Percentiles rank a stretch among this genome's conserved stretches.
Conservation (phyloP, 2,329 filamentous ascomycete species). For the Microdochium nivale region DNA sequence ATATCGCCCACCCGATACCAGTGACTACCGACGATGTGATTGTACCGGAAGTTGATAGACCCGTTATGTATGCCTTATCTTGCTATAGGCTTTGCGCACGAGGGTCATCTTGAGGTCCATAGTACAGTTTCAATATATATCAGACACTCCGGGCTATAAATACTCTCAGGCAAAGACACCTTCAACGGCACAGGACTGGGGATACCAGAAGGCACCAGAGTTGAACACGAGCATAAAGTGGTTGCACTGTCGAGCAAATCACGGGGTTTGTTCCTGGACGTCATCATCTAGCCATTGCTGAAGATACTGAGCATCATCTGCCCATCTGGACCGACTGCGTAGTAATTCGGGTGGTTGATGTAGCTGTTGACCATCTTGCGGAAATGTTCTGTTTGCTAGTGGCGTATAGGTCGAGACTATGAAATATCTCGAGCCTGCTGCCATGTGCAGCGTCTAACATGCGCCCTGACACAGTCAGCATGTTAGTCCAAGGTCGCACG, state of each 20-base stretch:
- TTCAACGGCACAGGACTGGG: slow-evolving; percentile 21
- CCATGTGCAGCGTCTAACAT: slow-evolving; percentile 20
- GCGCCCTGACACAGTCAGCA: slow-evolving; percentile 15
- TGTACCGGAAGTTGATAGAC: slow-evolving; percentile 22
- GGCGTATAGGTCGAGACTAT: slow-evolving; percentile 24
- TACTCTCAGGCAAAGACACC: slow-evolving; percentile 28
- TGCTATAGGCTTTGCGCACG: slow-evolving; percentile 4
- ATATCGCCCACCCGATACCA: slow-evolving; percentile 23
- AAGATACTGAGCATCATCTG: slow-evolving; percentile 20
- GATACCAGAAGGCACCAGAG: slow-evolving; percentile 14
- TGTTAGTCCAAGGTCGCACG: slow-evolving; percentile 13
- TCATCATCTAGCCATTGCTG: slow-evolving; percentile 10
- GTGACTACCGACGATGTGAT: slow-evolving; percentile 18
- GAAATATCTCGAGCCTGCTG: slow-evolving; percentile 23
- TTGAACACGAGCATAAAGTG: slow-evolving; percentile 25
- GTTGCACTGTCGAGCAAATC: slow-evolving; percentile 12
- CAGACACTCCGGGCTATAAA: slow-evolving; percentile 18
- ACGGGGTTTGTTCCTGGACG: slow-evolving; percentile 17
- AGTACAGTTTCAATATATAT: slow-evolving; percentile 15
- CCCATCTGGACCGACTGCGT: slow-evolving; percentile 1
- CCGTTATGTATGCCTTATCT: slow-evolving; percentile 24
- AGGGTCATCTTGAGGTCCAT: slow-evolving; percentile 13
- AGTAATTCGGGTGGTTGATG: slow-evolving; percentile 18
- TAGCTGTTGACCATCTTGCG: slow-evolving; percentile 14
- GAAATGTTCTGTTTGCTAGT: slow-evolving; percentile 14